Evolutionary conservation across 2,329 filamentous ascomycete genomes (phyloP).

Genomic region (Nannizziopsis arthrosporioides): DNA sequence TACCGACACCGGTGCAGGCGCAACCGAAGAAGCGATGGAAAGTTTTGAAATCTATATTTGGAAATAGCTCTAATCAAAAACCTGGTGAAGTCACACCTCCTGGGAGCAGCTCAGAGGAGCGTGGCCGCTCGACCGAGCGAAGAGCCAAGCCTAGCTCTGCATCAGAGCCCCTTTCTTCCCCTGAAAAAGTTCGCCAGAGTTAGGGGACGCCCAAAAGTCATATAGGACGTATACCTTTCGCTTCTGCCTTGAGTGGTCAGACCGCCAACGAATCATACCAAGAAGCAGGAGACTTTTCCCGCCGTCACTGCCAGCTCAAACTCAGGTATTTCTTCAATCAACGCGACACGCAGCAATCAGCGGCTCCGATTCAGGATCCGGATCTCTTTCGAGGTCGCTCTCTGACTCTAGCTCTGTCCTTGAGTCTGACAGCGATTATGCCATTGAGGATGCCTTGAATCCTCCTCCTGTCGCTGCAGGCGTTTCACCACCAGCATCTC

Average conservation of each 20-base stretch:
- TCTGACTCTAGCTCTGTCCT: conserved; percentile 15
- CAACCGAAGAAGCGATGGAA: conserved; percentile 39
- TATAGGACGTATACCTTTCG: conserved; percentile 52
- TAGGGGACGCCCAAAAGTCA: conserved; percentile 2
- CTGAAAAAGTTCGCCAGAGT: conserved; percentile 1
- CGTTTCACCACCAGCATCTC: conserved; percentile 16
- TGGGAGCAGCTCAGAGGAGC: conserved; percentile 29
- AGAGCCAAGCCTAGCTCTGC: conserved; percentile 18
- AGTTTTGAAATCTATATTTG: conserved; percentile 41
- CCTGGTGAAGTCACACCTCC: conserved; percentile 33
- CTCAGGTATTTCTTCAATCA: conserved; percentile 43
- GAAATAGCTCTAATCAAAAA: conserved; percentile 34
- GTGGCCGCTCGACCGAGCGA: neutral
- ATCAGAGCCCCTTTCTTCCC: conserved; percentile 2
- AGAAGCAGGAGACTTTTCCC: conserved; percentile 44
- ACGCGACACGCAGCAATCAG: conserved; percentile 13
- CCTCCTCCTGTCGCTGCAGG: conserved; percentile 9
- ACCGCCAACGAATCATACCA: conserved; percentile 40
- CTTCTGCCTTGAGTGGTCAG: conserved; percentile 56
- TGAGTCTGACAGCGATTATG: conserved; percentile 14
- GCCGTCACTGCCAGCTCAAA: conserved; percentile 46
- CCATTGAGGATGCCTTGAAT: conserved; percentile 11
- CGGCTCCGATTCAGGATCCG: conserved; percentile 12
- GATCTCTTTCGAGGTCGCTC: conserved; percentile 14
- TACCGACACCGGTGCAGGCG: conserved; percentile 16